Evolutionary conservation across 2,329 filamentous ascomycete genomes (phyloP).

Genomic region (Cadophora sp.): DNA sequence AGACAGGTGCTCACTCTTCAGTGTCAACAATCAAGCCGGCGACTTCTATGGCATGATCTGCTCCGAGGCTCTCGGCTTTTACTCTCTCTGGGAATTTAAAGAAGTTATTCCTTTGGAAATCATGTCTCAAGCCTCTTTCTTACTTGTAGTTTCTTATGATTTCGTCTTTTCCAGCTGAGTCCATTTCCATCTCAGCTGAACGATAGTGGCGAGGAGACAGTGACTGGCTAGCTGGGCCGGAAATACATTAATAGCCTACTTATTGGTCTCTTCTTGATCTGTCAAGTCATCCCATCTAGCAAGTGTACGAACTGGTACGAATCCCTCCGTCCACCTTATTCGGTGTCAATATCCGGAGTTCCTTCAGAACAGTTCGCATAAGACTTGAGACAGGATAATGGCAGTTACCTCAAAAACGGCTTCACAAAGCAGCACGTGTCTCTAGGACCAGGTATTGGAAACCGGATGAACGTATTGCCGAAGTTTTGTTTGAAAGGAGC

Average conservation of each 20-base stretch:
- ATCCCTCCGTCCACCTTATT: background rate
- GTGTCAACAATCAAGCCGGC: background rate
- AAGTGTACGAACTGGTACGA: background rate
- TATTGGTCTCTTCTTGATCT: background rate
- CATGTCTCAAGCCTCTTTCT: background rate
- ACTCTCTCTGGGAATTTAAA: too few species aligned
- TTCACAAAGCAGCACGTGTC: slow-evolving; percentile 6
- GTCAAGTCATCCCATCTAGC: background rate
- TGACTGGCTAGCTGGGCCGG: background rate
- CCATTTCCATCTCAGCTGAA: background rate
- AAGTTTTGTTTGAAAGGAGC: background rate
- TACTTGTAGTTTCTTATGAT: background rate
- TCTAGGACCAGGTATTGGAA: background rate
- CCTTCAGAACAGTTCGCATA: background rate
- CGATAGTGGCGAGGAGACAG: background rate
- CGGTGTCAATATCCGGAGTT: background rate
- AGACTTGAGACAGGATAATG: slow-evolving; percentile 6
- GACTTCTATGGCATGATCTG: background rate
- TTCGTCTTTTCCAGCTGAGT: background rate
- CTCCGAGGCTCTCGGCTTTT: too few species aligned
- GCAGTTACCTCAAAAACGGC: background rate
- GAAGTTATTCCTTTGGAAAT: background rate
- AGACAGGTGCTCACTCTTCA: background rate
- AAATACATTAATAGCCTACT: too few species aligned
- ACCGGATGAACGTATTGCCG: background rate